These are phyloP conservation scores for Ichthyophthirius multifiliis DNA, from an alignment of 169 alveolate species.

Conservation along the genomic window DNA sequence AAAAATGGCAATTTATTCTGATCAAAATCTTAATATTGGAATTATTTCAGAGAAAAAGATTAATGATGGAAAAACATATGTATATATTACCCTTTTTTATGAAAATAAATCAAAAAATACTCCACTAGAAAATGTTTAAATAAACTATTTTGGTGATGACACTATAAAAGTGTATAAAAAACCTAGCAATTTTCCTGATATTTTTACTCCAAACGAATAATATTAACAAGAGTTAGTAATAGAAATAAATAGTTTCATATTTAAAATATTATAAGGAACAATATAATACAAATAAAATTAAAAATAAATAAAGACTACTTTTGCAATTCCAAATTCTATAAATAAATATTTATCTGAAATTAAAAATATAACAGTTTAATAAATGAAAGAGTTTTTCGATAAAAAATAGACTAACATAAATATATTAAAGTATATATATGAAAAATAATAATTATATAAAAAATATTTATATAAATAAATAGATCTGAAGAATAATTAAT, in stretches of 20 bases:
- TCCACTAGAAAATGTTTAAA: background rate
- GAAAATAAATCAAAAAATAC: background rate
- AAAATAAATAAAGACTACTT: background rate
- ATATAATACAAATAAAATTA: background rate
- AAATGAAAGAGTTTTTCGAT: no score
- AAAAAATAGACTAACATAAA: no score
- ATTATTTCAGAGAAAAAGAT: background rate
- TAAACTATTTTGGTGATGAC: background rate
- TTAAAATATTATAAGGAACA: background rate
- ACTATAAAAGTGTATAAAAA: background rate
- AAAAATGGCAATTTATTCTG: background rate
- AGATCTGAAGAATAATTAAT: background rate
- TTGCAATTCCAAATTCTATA: background rate
- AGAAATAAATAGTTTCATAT: background rate
- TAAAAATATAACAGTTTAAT: no score
- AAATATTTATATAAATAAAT: background rate
- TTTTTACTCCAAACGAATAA: background rate
- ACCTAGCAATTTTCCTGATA: background rate
- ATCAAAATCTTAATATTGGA: background rate
- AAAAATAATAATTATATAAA: background rate
- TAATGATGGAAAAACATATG: background rate
- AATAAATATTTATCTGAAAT: background rate
- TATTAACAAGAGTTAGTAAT: background rate
- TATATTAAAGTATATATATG: no score
- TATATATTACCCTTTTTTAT: background rate